These are phyloP conservation scores for Waitea zeae DNA, from an alignment of 1,284 basidiomycete species.

Conservation along the genomic window DNA sequence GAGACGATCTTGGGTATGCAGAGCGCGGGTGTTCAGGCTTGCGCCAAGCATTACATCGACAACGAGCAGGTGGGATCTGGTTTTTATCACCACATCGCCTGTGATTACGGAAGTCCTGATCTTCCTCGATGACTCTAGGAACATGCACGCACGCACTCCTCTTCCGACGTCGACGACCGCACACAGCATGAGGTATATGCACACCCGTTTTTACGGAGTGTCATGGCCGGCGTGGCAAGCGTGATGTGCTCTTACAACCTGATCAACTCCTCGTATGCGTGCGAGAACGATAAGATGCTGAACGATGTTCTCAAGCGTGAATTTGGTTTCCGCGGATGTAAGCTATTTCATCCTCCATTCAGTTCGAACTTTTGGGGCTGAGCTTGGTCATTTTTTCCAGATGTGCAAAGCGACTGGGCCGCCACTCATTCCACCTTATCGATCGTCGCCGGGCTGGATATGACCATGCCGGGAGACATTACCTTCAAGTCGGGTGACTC, in stretches of 20 bases:
- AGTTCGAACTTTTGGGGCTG: background rate
- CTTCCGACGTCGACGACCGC: constrained; percentile 60
- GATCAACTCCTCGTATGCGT: constrained; percentile 66
- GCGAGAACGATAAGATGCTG: constrained; percentile 59
- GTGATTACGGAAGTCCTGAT: too few relatives aligned
- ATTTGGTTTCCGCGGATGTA: constrained; percentile 65
- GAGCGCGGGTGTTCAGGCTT: constrained; percentile 52
- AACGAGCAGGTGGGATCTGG: constrained; percentile 25
- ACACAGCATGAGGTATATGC: constrained; percentile 64
- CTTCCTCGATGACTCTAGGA: constrained; percentile 66
- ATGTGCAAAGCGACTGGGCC: constrained; percentile 2
- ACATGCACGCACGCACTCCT: constrained; percentile 30
- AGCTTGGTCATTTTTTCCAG: constrained; percentile 11
- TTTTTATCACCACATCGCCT: background rate
- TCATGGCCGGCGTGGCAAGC: constrained; percentile 60
- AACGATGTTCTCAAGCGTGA: constrained; percentile 71
- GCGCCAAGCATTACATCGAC: constrained; percentile 64
- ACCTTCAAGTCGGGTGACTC: constrained; percentile 28
- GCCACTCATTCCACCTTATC: constrained; percentile 10
- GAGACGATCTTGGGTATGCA: constrained; percentile 68
- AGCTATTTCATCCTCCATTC: constrained; percentile 9
- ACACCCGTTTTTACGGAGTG: constrained; percentile 53
- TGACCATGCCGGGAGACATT: constrained; percentile 64
- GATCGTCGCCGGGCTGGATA: constrained; percentile 11
- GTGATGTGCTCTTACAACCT: constrained; percentile 66